phyloP scores from a whole-genome alignment of 768 basidiomycete genomes.

The Mycena sanguinolenta region DNA sequence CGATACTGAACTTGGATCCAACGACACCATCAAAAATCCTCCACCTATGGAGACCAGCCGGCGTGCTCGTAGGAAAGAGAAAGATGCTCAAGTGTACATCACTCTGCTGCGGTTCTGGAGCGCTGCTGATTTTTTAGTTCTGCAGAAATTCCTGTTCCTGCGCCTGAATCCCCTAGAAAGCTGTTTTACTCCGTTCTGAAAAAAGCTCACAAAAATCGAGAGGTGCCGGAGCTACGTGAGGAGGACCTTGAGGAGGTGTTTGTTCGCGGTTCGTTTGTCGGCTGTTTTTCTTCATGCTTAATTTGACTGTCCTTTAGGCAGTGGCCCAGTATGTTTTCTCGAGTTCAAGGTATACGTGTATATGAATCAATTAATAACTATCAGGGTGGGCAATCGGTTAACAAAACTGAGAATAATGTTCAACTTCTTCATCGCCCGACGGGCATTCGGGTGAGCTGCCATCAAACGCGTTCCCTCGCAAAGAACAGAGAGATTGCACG shows the following conservation, averaged over 20 bases:
- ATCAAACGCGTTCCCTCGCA: conserved; percentile 87
- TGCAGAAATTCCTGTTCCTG: conserved; percentile 43
- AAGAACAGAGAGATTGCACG: conserved; percentile 86
- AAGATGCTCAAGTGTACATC: conserved; percentile 44
- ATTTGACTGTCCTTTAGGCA: conserved; percentile 61
- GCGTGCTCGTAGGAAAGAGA: conserved; percentile 60
- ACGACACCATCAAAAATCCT: conserved; percentile 80
- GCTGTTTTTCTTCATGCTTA: background rate
- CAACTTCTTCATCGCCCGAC: conserved; percentile 92
- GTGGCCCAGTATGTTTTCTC: conserved; percentile 74
- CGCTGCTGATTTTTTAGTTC: conserved; percentile 33
- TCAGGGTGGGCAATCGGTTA: conserved; percentile 94
- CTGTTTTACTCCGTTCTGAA: conserved; percentile 79
- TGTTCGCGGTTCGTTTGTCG: conserved; percentile 74
- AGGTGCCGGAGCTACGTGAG: conserved; percentile 77
- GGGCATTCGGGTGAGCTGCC: conserved; percentile 87
- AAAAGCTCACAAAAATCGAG: conserved; percentile 74
- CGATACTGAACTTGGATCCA: conserved; percentile 90
- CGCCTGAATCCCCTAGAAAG: conserved; percentile 45
- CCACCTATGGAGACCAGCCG: conserved; percentile 61
- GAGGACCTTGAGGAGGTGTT: conserved; percentile 90
- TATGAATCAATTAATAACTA: conserved; percentile 42
- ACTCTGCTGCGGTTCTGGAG: conserved; percentile 36
- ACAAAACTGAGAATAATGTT: conserved; percentile 94
- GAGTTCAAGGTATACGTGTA: conserved; percentile 37